phyloP scores from a whole-genome alignment of 1,139 yeast genomes.

The Pichia sp. region DNA sequence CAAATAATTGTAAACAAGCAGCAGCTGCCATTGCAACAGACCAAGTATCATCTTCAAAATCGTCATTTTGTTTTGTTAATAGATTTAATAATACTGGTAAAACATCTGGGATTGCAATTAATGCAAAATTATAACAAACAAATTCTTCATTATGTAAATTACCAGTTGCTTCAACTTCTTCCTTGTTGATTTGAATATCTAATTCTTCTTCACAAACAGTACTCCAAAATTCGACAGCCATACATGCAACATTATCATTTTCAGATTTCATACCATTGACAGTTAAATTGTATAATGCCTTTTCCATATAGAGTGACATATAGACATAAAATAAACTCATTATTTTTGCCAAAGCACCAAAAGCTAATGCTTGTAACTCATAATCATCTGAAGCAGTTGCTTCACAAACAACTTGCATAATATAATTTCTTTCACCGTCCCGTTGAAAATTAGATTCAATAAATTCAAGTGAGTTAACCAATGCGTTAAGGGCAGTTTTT shows the following conservation, averaged over 20 bases:
- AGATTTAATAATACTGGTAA: constrained; percentile 78
- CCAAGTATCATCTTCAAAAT: constrained; percentile 94
- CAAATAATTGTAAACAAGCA: constrained; percentile 89
- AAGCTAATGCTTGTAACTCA: constrained; percentile 88
- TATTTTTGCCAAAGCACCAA: constrained; percentile 90
- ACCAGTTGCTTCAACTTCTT: constrained; percentile 41
- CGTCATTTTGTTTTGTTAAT: constrained; percentile 85
- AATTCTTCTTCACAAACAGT: constrained; percentile 96
- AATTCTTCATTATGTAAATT: constrained; percentile 32
- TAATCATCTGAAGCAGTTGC: constrained; percentile 86
- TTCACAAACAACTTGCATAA: constrained; percentile 98
- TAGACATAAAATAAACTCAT: constrained; percentile 83
- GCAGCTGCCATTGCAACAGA: constrained; percentile 98
- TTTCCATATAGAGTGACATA: constrained; percentile 96
- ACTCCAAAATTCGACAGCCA: constrained; percentile 99
- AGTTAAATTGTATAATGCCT: constrained; percentile 86
- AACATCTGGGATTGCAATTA: constrained; percentile 75
- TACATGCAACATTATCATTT: constrained; percentile 87
- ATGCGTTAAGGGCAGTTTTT: constrained; percentile 84
- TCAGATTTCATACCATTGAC: constrained; percentile 84
- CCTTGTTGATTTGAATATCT: constrained; percentile 64
- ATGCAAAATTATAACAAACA: constrained; percentile 66
- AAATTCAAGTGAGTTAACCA: constrained; percentile 86
- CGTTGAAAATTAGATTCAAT: constrained; percentile 81
- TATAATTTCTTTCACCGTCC: constrained; percentile 92